Base-by-base conservation (phyloP, 306 rosid genomes). In the Vicia villosa region DNA sequence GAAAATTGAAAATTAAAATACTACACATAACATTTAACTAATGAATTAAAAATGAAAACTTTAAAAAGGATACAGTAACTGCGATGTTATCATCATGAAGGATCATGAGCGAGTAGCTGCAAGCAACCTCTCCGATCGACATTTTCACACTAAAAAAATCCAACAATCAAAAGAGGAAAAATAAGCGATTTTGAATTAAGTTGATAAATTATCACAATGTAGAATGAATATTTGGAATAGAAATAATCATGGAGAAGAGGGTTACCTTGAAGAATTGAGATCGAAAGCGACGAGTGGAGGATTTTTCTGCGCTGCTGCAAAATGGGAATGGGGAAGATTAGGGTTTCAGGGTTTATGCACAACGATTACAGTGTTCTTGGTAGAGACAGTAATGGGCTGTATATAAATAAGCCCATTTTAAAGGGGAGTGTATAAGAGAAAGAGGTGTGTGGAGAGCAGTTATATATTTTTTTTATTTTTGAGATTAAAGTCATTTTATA, bases 51-150 rank as follows among this genome's bases (percentile, higher is more conserved):
- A 70, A 20, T n/a, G 45, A 12, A 15, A 20, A 13, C 12, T 59
- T 8, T 5, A 26, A 36, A 16, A 80, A 81, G 67, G 76, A 73
- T 88, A 90, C 95, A 3, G 95, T 87, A 74, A 90, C 41, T 0
- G 96, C 26, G 55, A 86, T 86, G 46, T 72, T 67, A 20, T 88
- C 96, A 36, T 90, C 96, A 22, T 52, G 40, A 30, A 90, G 96
- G 60, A 86, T 79, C 75, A 87, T n/a, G 6, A 72, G 43, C 13
- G 95, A 86, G 69, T 80, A 84, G 45, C 62, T 55, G 81, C 92
- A 86, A 20, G 88, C 96, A 58, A 75, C 47, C 77, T 90, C 96
- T 43, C 83, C 88, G 50, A 15, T 0, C 65, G 88, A 79, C 91
- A 86, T 84, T 30, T 56, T 38, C 20, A 50, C 46, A 52, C 81